Evolutionary conservation across 208 protist genomes (phyloP), one percentile per base, ranked within the genome.

Genomic region (Leishmania mexicana): DNA sequence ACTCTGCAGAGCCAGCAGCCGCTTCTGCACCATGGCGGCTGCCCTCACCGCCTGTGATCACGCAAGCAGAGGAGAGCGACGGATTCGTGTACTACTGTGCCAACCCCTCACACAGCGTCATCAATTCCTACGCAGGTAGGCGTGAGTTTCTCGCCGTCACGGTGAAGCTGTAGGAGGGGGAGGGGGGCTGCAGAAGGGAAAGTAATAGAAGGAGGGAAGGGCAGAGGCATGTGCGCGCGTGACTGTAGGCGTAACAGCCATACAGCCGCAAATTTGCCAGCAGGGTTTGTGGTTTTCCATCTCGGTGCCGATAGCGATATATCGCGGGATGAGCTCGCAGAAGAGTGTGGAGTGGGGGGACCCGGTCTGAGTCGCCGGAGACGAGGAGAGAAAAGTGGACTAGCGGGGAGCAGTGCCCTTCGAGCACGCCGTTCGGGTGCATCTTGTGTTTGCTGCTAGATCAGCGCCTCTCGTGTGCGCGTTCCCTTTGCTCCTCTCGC

Each of bases 11-110:
- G 1, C 31, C 58, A 75, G 57, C 28, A 11, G 35, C 15, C 10
- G 49, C 73, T 17, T 6, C 47, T 13, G 28, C 47, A 7, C 5
- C 6, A 35, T 60, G 31, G 4, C 19, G 67, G 8, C 17, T 67
- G 28, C 42, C 42, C 19, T 47, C 68, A 53, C 76, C 81, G 40
- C 76, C 87, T 47, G 35, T 42, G 19, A 81, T 88, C n/a, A 88
- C 84, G 28, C 47, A 49, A 31, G 74, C 40, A 11, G 90, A 94
- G 82, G 67, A 83, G 40, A 76, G 72, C 5, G 88, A 89, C 31
- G 85, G 87, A 49, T 93, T 93, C 80, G 87, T 93, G 58, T 92
- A 93, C 79, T 95, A 95, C 84, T 96, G 93, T 71, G 93, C 93
- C 24, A 96, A 96, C 58, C 83, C 92, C 24, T 79, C 84, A 28